phyloP scores from a whole-genome alignment of 768 basidiomycete species.

The Termitomyces sp. region DNA sequence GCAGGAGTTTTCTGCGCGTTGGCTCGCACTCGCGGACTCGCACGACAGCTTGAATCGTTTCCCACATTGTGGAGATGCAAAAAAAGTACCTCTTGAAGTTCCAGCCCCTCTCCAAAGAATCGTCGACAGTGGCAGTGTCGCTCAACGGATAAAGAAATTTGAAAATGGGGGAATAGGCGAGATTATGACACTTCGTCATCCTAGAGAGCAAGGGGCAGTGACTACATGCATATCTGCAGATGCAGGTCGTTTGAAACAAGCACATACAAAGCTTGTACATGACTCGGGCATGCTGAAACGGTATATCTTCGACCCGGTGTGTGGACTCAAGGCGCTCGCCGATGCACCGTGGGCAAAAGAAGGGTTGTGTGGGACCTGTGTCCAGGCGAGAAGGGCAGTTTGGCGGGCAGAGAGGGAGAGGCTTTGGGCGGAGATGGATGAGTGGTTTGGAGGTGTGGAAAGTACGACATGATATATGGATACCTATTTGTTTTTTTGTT shows the following conservation, averaged over 20 bases:
- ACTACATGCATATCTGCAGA: conserved; percentile 5
- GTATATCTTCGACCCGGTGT: conserved; percentile 9
- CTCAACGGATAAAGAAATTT: neutral
- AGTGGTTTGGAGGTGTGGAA: conserved; percentile 6
- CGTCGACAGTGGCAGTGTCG: neutral
- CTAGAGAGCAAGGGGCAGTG: neutral
- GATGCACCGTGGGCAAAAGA: conserved; percentile 14
- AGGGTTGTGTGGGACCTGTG: conserved; percentile 12
- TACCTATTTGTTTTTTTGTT: neutral
- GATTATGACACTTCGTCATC: neutral
- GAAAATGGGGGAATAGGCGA: neutral
- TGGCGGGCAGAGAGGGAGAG: conserved; percentile 13
- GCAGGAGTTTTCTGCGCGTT: conserved; percentile 14
- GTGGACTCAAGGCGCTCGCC: conserved; percentile 13
- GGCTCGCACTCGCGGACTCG: neutral
- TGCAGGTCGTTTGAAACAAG: neutral
- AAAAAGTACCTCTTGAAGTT: no score
- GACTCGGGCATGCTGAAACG: conserved; percentile 11
- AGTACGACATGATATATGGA: neutral
- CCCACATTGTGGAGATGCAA: neutral
- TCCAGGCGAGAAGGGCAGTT: conserved; percentile 5
- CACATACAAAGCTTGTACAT: conserved; percentile 9
- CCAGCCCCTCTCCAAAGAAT: neutral
- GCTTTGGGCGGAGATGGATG: conserved; percentile 15
- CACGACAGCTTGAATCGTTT: neutral